phyloP scores from a whole-genome alignment of 2,329 filamentous ascomycete genomes.

The Aspergillus aculeatus region DNA sequence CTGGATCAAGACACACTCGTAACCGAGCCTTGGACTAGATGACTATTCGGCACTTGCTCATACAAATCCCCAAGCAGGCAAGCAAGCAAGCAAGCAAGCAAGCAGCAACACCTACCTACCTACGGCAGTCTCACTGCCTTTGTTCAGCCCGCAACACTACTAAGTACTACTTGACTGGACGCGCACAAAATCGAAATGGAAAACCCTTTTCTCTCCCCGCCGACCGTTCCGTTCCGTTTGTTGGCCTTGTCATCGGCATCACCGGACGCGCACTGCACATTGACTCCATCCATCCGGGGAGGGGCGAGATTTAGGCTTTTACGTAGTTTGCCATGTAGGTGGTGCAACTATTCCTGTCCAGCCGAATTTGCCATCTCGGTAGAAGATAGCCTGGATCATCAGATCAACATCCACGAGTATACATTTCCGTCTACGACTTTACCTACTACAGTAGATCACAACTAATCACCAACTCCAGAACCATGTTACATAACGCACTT shows the following conservation, averaged over 20 bases:
- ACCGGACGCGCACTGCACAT: background rate
- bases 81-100: background rate
- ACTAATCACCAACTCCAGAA: too few species aligned
- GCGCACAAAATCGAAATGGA: background rate
- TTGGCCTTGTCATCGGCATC: background rate
- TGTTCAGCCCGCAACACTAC: too few species aligned
- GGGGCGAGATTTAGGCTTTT: background rate
- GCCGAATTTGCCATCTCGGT: background rate
- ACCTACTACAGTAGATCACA: too few species aligned
- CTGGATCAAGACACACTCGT: too few species aligned
- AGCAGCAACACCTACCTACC: background rate
- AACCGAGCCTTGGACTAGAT: background rate
- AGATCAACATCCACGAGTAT: too few species aligned
- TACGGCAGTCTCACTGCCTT: too few species aligned
- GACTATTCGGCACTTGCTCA: background rate
- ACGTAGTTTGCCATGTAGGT: background rate
- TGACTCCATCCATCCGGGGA: too few species aligned
- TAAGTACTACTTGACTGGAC: too few species aligned
- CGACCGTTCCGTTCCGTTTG: background rate
- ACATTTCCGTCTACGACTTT: too few species aligned
- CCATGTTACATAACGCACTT: too few species aligned
- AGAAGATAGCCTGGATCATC: too few species aligned
- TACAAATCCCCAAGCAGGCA: background rate
- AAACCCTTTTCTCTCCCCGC: background rate
- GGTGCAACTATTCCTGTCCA: slow-evolving; percentile 6